Evolutionary conservation across 1,284 basidiomycete species (phyloP).

Genomic region (Gymnopus androsaceus): DNA sequence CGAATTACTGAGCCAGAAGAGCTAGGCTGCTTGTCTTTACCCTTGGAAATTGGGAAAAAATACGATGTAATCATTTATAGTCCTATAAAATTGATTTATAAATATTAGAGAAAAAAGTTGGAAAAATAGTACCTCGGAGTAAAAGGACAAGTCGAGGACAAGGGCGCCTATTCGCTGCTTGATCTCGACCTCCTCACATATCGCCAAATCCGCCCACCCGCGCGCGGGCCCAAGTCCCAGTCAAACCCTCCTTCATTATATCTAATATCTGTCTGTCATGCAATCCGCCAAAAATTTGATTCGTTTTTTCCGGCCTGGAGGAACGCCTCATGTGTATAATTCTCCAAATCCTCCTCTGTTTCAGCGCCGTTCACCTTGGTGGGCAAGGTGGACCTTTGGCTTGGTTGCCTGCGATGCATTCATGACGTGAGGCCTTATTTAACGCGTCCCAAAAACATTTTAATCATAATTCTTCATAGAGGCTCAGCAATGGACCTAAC

Average conservation of each 20-base stretch:
- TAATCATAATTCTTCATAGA: slow-evolving; percentile 21
- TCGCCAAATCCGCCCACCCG: too few species aligned
- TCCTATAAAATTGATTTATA: too few species aligned
- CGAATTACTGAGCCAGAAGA: not conserved
- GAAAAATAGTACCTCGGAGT: not conserved
- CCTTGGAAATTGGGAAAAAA: slow-evolving; percentile 2
- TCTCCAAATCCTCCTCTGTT: slow-evolving; percentile 21
- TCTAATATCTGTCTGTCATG: not conserved
- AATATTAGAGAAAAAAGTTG: too few species aligned
- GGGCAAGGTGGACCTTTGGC: slow-evolving; percentile 37
- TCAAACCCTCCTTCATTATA: not conserved
- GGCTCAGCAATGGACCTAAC: slow-evolving; percentile 37
- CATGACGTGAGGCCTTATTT: slow-evolving; percentile 31
- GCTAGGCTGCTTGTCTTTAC: not conserved
- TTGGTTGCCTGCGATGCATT: slow-evolving; percentile 36
- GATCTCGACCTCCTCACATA: too few species aligned
- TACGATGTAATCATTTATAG: slow-evolving; percentile 3
- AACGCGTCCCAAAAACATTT: not conserved
- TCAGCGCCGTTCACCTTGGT: slow-evolving; percentile 30
- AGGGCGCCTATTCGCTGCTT: too few species aligned
- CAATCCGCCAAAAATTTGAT: slow-evolving; percentile 2
- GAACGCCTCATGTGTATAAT: slow-evolving; percentile 12
- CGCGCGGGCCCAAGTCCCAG: too few species aligned
- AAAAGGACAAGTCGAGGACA: too few species aligned
- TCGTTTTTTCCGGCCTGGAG: slow-evolving; percentile 12